phyloP scores from a whole-genome alignment of 108 stramenopile species.

The Pseudonitzschia delicatissima region DNA sequence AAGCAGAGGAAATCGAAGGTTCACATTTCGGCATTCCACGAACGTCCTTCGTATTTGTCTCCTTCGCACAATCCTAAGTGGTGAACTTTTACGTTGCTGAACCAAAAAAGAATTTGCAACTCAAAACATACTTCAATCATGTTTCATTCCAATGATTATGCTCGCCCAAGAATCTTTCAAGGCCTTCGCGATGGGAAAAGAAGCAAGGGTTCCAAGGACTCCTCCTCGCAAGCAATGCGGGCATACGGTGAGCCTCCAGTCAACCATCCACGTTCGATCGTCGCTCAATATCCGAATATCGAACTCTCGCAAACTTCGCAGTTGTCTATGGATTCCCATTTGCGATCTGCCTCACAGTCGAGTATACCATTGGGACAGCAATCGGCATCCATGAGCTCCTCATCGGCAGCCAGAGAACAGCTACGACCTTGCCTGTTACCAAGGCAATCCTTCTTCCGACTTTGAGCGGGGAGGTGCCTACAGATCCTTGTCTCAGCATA shows the following conservation, averaged over 20 bases:
- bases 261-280: neutral
- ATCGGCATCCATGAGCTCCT: neutral
- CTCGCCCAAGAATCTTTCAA: too few species aligned
- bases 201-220: neutral
- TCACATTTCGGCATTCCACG: too few species aligned
- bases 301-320: constrained; percentile 1
- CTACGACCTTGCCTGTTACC: too few species aligned
- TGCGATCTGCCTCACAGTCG: neutral
- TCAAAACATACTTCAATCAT: neutral
- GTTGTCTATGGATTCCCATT: neutral
- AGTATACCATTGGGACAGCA: neutral
- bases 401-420: neutral
- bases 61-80: too few species aligned
- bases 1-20: too few species aligned
- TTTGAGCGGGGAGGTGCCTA: too few species aligned
- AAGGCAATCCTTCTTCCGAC: too few species aligned
- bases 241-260: neutral
- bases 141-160: neutral
- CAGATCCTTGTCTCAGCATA: too few species aligned
- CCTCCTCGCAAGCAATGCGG: neutral
- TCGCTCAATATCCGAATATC: neutral
- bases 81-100: too few species aligned
- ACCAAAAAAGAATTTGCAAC: too few species aligned
- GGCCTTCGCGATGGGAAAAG: too few species aligned
- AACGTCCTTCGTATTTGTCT: too few species aligned